A percentile compares a stretch with the other conserved stretches of the same genome.
Conservation (phyloP, 768 basidiomycete species). For the Porphyrellus cyaneotinctus region DNA sequence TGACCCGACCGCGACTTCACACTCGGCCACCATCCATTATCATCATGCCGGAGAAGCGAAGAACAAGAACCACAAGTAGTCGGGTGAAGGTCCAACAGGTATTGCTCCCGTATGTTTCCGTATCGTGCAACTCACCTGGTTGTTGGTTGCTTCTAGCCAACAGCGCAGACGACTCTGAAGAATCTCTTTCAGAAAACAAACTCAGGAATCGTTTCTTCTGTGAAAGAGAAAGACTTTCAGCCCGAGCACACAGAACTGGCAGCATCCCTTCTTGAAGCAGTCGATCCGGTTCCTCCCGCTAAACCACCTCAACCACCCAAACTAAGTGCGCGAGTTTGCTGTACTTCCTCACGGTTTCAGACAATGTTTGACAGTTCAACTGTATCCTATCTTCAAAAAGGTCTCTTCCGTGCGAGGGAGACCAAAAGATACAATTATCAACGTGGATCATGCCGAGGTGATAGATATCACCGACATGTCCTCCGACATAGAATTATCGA, state of each 20-base stretch:
- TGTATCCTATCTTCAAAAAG: slow-evolving; percentile 28
- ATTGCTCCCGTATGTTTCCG: not conserved
- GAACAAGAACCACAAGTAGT: slow-evolving; percentile 12
- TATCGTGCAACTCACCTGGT: slow-evolving; percentile 7
- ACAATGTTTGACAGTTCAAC: slow-evolving; percentile 12
- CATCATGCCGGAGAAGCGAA: slow-evolving; percentile 26
- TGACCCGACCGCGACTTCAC: not conserved
- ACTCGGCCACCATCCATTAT: not conserved
- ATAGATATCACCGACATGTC: slow-evolving; percentile 19
- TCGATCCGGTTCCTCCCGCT: slow-evolving; percentile 1
- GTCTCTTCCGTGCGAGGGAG: slow-evolving; percentile 1
- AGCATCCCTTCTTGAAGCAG: not conserved
- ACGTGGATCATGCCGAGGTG: slow-evolving; percentile 16
- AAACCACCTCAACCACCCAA: slow-evolving; percentile 1
- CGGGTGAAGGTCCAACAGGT: slow-evolving; percentile 19
- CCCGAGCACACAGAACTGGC: not conserved
- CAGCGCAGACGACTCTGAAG: slow-evolving; percentile 28
- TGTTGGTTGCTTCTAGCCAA: slow-evolving; percentile 5
- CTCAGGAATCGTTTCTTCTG: not conserved
- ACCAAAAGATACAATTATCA: not conserved
- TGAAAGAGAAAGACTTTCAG: not conserved
- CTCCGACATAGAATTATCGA: slow-evolving; percentile 14
- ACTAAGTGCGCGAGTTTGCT: slow-evolving; percentile 19
- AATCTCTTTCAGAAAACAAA: slow-evolving; percentile 22
- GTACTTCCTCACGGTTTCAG: not conserved